Conservation (phyloP, 371 early-diverging fungal species). For the Rhizopus stolonifer region DNA sequence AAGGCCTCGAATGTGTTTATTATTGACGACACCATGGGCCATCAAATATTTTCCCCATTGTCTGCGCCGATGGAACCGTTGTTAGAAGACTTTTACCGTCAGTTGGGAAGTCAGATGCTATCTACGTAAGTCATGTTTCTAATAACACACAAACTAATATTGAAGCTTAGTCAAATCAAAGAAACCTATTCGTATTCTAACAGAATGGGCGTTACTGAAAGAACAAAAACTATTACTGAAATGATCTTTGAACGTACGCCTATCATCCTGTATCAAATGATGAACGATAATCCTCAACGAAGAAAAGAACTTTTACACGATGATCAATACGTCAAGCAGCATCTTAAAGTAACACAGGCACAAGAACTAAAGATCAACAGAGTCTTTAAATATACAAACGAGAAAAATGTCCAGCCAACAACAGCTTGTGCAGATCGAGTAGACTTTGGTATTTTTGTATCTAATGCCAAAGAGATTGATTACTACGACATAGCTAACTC, state of each 20-base stretch:
- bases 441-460: conserved; percentile 63
- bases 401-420: conserved; percentile 59
- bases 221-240: conserved; percentile 59
- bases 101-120: conserved; percentile 72
- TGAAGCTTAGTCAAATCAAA: conserved; percentile 47
- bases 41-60: conserved; percentile 76
- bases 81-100: conserved; percentile 67
- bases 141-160: too few relatives aligned
- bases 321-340: conserved; percentile 51
- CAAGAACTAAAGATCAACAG: conserved; percentile 61
- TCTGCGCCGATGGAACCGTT: conserved; percentile 65
- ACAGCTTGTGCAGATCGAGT: conserved; percentile 64
- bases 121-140: conserved; percentile 59
- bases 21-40: conserved; percentile 76
- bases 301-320: conserved; percentile 50
- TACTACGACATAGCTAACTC: conserved; percentile 80
- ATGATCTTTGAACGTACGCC: conserved; percentile 79
- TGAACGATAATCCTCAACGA: conserved; percentile 67
- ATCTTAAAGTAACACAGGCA: conserved; percentile 55
- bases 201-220: conserved; percentile 43
- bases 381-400: conserved; percentile 59
- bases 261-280: conserved; percentile 55
- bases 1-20: conserved; percentile 73
- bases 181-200: conserved; percentile 55
- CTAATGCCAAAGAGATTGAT: conserved; percentile 63